Evolutionary conservation across 352 stramenopile genomes (phyloP).

Genomic region (Pythium dissotocum): DNA sequence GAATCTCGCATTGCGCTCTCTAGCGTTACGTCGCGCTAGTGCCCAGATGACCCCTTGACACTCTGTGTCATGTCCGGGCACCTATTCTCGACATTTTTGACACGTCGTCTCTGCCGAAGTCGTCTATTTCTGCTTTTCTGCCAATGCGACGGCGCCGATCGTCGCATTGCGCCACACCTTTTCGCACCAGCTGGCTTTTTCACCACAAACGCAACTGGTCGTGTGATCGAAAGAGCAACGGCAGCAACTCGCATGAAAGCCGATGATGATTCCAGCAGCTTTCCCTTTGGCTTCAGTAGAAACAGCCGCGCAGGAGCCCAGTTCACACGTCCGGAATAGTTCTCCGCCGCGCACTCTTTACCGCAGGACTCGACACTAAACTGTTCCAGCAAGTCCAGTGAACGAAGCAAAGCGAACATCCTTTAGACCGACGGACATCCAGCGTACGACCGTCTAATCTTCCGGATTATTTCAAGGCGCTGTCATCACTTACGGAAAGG

Average conservation of each 20-base stretch:
- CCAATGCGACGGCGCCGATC: background rate
- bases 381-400: background rate
- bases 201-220: background rate
- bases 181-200: slow-evolving; percentile 6
- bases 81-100: background rate
- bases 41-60: background rate
- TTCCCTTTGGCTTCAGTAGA: slow-evolving; percentile 7
- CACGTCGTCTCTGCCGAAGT: background rate
- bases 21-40: background rate
- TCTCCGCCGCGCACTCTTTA: background rate
- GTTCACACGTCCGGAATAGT: slow-evolving; percentile 3
- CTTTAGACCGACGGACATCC: background rate
- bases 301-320: background rate
- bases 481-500: background rate
- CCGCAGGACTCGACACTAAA: background rate
- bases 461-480: background rate
- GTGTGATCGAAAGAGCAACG: slow-evolving; percentile 1
- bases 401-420: background rate
- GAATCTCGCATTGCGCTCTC: background rate
- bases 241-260: background rate
- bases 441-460: background rate
- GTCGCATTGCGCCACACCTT: slow-evolving; percentile 5
- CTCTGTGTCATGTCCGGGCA: background rate
- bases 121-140: background rate
- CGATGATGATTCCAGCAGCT: slow-evolving; percentile 6